These are phyloP conservation scores for Stachybotrys chartarum DNA, from an alignment of 2,329 filamentous ascomycete species.

Conservation along the genomic window DNA sequence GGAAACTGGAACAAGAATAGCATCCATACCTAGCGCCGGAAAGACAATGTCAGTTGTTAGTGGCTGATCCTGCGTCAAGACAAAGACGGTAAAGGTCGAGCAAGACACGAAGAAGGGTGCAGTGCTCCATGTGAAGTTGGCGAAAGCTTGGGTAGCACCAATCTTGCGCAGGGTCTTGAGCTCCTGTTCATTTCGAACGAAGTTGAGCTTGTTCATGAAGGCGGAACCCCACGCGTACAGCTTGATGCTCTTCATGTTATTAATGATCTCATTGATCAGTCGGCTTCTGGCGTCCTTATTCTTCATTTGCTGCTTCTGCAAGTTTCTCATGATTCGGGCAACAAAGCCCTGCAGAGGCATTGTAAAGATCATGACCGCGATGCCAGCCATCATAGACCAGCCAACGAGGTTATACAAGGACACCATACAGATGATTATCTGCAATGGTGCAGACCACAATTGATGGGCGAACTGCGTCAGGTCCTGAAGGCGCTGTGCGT, in stretches of 20 bases:
- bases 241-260: conserved; percentile 99
- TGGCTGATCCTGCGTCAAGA: conserved; percentile 72
- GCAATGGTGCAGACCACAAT: conserved; percentile 93
- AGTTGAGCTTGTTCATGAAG: conserved; percentile 96
- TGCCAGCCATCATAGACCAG: conserved; percentile 89
- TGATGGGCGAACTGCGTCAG: conserved; percentile 93
- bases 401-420: conserved; percentile 95
- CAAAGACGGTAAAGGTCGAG: conserved; percentile 91
- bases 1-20: neutral
- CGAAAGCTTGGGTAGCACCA: conserved; percentile 84
- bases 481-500: conserved; percentile 91
- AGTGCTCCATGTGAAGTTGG: conserved; percentile 97
- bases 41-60: conserved; percentile 94
- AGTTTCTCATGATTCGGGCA: conserved; percentile 83
- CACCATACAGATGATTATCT: conserved; percentile 91
- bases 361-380: conserved; percentile 95
- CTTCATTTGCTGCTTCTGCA: conserved; percentile 98
- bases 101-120: conserved; percentile 97
- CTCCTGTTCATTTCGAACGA: conserved; percentile 92
- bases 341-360: conserved; percentile 93
- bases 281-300: conserved; percentile 94
- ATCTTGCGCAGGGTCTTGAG: conserved; percentile 94
- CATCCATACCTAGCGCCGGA: conserved; percentile 53
- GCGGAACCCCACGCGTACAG: conserved; percentile 94
- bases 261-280: conserved; percentile 93